Conservation (phyloP, 2,329 filamentous ascomycete species). For the Xylariomycetidae sp. region DNA sequence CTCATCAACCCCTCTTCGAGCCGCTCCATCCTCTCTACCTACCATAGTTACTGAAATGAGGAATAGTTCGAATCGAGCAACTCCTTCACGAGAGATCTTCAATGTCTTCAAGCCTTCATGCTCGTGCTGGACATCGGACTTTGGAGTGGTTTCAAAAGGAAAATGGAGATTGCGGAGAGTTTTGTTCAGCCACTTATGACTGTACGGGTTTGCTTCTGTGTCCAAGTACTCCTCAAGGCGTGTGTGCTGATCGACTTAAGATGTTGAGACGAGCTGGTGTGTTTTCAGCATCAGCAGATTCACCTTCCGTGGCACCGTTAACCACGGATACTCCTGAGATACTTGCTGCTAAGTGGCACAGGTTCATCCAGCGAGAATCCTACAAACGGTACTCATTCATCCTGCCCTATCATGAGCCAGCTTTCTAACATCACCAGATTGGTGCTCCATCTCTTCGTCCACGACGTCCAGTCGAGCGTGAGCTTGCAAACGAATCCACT, state of each 20-base stretch:
- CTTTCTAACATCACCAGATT: slow-evolving; percentile 11
- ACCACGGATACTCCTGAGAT: slow-evolving; percentile 15
- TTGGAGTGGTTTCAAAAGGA: slow-evolving; percentile 55
- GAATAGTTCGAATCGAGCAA: slow-evolving; percentile 44
- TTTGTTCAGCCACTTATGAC: slow-evolving; percentile 50
- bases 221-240: too few species aligned
- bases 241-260: slow-evolving; percentile 15
- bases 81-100: slow-evolving; percentile 43
- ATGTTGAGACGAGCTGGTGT: slow-evolving; percentile 46
- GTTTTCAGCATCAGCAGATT: slow-evolving; percentile 19
- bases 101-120: slow-evolving; percentile 45
- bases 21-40: slow-evolving; percentile 15
- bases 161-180: slow-evolving; percentile 56
- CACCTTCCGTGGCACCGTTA: slow-evolving; percentile 12
- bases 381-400: slow-evolving; percentile 17
- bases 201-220: slow-evolving; percentile 20
- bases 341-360: slow-evolving; percentile 20
- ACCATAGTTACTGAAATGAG: not conserved
- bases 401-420: not conserved
- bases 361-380: slow-evolving; percentile 22
- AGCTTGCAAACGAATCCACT: slow-evolving; percentile 17
- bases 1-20: too few species aligned
- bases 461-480: slow-evolving; percentile 21
- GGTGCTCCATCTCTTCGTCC: slow-evolving; percentile 20
- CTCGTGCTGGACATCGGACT: slow-evolving; percentile 48